Base-by-base conservation (phyloP, 2,329 filamentous ascomycete genomes). In the Chaetomium strumarium region DNA sequence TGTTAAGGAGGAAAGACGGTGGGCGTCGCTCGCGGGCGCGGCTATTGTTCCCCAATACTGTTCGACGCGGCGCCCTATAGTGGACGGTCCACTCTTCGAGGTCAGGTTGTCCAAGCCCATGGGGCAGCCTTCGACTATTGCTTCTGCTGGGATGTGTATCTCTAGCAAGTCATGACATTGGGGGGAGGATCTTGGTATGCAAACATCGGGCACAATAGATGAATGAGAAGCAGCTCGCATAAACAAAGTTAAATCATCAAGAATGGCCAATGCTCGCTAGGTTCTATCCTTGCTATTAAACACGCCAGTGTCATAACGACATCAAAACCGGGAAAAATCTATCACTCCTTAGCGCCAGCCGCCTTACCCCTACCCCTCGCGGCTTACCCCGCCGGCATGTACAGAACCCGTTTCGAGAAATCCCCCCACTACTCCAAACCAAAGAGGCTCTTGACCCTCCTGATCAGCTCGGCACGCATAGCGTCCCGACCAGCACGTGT, bases 401-500 rank as follows among this genome's bases (percentile, higher is more conserved):
- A 14, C 46, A 17, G 20, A 24, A n/a, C 7, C 24, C 10, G 6
- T 16, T 1, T 9, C 19, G 8, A 10, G n/a, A n/a, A n/a, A n/a
- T n/a, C 24, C 14, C 13, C 37, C 43, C 52, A 63, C 57, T 29
- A 41, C 40, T 36, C 42, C 64, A 61, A 67, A 14, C 72, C 70
- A 60, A 79, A 66, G 0, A 64, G 55, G 2, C 61, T 67, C 68
- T 72, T 79, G 38, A 74, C 62, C 51, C 85, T 74, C 56, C 83
- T 75, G 62, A 75, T 70, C 43, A 87, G 60, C 69, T 89, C 85
- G 1, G 63, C 64, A 64, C 76, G 77, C 74, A 87, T 81, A 9
- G 84, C 83, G 62, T 83, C 74, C 14, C 83, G 74, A 9, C 81
- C 83, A 44, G 76, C 76, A 56, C 69, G 74, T 24, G 85, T 88